Conservation (phyloP, 2,329 filamentous ascomycete species). For the Neonectria faginata region DNA sequence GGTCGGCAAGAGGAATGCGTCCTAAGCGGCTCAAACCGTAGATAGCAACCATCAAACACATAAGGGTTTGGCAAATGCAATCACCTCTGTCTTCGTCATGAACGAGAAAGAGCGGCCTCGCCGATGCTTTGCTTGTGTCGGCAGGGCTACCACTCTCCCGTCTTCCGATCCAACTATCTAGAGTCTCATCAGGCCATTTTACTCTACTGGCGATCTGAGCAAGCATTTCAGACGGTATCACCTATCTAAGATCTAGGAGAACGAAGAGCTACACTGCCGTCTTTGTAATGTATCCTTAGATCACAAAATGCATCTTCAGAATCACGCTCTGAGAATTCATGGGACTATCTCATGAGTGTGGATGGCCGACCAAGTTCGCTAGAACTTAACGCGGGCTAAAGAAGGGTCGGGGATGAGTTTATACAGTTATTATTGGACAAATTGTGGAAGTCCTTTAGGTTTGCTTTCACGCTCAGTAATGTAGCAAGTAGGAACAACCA, state of each 20-base stretch:
- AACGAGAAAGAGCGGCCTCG: neutral
- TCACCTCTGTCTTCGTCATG: constrained; percentile 10
- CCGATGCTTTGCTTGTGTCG: constrained; percentile 15
- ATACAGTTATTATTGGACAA: too few species aligned
- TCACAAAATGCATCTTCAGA: constrained; percentile 25
- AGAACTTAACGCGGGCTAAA: too few species aligned
- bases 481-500: too few species aligned
- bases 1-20: neutral
- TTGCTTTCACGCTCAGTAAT: too few species aligned
- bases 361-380: too few species aligned
- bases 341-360: constrained; percentile 8
- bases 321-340: constrained; percentile 21
- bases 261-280: constrained; percentile 11
- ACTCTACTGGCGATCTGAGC: neutral
- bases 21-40: neutral
- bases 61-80: neutral
- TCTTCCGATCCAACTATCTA: neutral
- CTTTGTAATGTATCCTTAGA: constrained; percentile 9
- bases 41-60: neutral
- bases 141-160: neutral
- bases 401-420: too few species aligned
- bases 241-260: constrained; percentile 15
- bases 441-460: too few species aligned
- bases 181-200: constrained; percentile 10
- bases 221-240: constrained; percentile 20